Evolutionary conservation across 768 basidiomycete genomes (phyloP), one percentile per base, ranked within the genome.

Genomic region (Xerocomellus amylosporus): DNA sequence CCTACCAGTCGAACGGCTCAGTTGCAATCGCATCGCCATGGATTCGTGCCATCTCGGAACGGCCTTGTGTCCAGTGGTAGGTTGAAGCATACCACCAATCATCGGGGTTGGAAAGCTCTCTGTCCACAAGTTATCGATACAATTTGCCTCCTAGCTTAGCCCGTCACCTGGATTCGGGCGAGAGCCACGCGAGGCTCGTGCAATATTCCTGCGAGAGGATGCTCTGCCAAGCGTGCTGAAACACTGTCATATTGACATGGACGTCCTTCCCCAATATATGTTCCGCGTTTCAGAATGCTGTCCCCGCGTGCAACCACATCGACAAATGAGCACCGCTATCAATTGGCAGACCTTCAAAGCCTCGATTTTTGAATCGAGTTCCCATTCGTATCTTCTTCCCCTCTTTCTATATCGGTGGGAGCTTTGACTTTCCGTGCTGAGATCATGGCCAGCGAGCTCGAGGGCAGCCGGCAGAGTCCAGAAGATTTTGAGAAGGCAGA

Each of bases 401-500:
- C 39, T 36, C 24, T 14, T 8, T n/a, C n/a, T 41, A 1, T 43
- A 37, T 13, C 36, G 12, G 12, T 19, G 24, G 7, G 24, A 34
- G 24, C 15, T 30, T 24, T 28, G 13, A 31, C 42, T 0, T 17
- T 8, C 12, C 31, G 36, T 6, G 17, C 14, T 8, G 22, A 17
- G 28, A 41, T 12, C 45, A 71, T 71, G 70, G n/a, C 39, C 2
- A 51, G 12, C 5, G 51, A 55, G 4, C 20, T 36, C 1, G 49
- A 57, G 14, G 30, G 17, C 10, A 28, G 20, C 42, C 53, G 39
- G 31, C 19, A 14, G n/a, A 57, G 49, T 22, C 47, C 49, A 9
- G 52, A 52, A 15, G 58, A 55, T 3, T n/a, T 45, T 12, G 61
- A 68, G 22, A 68, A 69, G 30, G 28, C 2, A 2, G 43, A 40